Evolutionary conservation across 192 early-diverging fungal genomes (phyloP).

Genomic region (Phlyctochytrium bullatum): DNA sequence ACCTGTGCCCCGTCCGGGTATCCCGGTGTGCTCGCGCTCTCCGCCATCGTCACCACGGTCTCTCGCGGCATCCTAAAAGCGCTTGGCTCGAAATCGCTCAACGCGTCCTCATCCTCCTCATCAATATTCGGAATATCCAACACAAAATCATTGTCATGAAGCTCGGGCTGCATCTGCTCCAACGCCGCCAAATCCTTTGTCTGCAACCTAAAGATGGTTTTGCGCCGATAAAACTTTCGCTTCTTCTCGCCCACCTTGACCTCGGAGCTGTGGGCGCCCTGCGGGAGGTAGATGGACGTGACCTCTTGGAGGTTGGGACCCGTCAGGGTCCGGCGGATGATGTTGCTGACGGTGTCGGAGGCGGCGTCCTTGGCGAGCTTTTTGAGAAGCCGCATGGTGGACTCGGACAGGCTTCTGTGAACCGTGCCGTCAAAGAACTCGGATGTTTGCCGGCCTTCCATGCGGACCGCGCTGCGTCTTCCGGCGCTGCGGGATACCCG

Average conservation of each 20-base stretch:
- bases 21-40: too few relatives aligned
- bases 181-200: slow-evolving; percentile 12
- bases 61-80: neutral
- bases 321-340: slow-evolving; percentile 23
- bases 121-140: slow-evolving; percentile 18
- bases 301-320: slow-evolving; percentile 13
- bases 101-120: slow-evolving; percentile 2
- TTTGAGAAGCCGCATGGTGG: slow-evolving; percentile 36
- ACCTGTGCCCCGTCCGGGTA: too few relatives aligned
- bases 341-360: neutral
- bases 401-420: slow-evolving; percentile 31
- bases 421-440: too few relatives aligned
- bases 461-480: too few relatives aligned
- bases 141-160: slow-evolving; percentile 16
- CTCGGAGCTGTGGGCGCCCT: neutral
- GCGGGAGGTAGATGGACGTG: neutral
- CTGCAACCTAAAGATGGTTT: slow-evolving; percentile 11
- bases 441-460: too few relatives aligned
- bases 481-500: too few relatives aligned
- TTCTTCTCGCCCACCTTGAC: neutral
- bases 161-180: neutral
- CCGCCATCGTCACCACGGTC: too few relatives aligned
- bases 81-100: neutral
- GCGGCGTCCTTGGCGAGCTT: slow-evolving; percentile 31
- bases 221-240: neutral